These are phyloP conservation scores for Xylaria polymorpha DNA, from an alignment of 2,329 filamentous ascomycete genomes.

Conservation along the genomic window DNA sequence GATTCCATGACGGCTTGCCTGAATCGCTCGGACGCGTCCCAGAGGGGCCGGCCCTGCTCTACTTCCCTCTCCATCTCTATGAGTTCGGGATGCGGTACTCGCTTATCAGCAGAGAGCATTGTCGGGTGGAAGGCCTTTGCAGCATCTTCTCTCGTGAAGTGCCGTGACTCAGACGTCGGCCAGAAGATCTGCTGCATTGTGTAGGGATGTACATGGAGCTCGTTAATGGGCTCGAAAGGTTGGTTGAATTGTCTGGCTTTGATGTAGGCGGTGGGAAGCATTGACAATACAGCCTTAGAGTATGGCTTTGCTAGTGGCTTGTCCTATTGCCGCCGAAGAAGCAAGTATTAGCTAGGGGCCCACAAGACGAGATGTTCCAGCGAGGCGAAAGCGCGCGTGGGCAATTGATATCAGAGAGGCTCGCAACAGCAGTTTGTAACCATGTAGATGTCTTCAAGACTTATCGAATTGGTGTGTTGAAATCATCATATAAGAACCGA, in stretches of 20 bases:
- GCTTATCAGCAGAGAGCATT: conserved; percentile 69
- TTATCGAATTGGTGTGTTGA: conserved; percentile 89
- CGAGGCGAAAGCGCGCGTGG: conserved; percentile 35
- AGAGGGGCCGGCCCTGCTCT: conserved; percentile 51
- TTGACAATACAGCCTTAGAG: conserved; percentile 76
- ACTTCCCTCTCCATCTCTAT: conserved; percentile 65
- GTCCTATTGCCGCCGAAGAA: conserved; percentile 62
- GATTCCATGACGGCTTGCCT: conserved; percentile 53
- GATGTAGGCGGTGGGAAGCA: conserved; percentile 80
- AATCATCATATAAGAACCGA: conserved; percentile 63
- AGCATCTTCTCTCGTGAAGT: conserved; percentile 73
- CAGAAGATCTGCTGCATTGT: conserved; percentile 74
- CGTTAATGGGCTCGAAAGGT: conserved; percentile 71
- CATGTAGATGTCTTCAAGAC: conserved; percentile 98
- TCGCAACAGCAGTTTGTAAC: conserved; percentile 82
- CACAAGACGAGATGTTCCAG: conserved; percentile 38
- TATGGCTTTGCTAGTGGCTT: conserved; percentile 83
- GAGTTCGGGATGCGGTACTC: conserved; percentile 72
- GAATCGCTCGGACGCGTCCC: conserved; percentile 57
- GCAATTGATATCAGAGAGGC: conserved; percentile 72
- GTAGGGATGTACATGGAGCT: conserved; percentile 70
- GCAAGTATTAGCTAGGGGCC: conserved; percentile 23
- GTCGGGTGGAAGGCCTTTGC: conserved; percentile 71
- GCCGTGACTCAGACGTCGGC: conserved; percentile 71
- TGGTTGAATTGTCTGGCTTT: conserved; percentile 59